Evolutionary conservation across 257 asterid genomes (phyloP).

Genomic region (Plantago major): DNA sequence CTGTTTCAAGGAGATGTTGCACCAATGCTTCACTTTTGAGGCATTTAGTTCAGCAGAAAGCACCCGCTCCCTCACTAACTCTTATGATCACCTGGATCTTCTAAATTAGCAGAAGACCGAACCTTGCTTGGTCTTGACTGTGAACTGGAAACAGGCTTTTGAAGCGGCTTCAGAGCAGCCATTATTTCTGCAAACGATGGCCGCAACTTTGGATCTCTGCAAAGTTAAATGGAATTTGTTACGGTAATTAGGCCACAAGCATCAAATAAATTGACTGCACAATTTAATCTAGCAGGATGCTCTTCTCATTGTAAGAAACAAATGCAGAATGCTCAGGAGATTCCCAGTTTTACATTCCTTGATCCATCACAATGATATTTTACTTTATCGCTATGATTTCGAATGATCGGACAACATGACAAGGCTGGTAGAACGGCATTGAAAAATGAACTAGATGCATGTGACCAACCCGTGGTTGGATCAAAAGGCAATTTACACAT

Average conservation of each 20-base stretch:
- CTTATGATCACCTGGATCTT: conserved; percentile 21
- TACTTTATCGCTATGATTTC: not conserved
- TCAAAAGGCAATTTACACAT: no score
- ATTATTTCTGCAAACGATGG: conserved; percentile 91
- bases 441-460: no score
- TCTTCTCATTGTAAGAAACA: no score
- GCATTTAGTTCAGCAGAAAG: conserved; percentile 12
- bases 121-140: conserved; percentile 41
- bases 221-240: not conserved
- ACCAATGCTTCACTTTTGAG: conserved; percentile 20
- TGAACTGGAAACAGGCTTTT: conserved; percentile 60
- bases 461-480: no score
- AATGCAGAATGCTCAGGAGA: no score
- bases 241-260: not conserved
- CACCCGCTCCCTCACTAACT: conserved; percentile 27
- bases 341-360: no score
- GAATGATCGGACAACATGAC: no score
- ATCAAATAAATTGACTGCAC: not conserved
- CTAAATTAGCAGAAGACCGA: conserved; percentile 35
- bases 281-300: no score
- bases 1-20: conserved; percentile 19
- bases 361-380: not conserved
- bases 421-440: no score
- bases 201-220: conserved; percentile 75
- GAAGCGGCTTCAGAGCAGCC: conserved; percentile 82